Conservation (phyloP, 73 alveolate genomes). For the Strombidium stylifer region DNA sequence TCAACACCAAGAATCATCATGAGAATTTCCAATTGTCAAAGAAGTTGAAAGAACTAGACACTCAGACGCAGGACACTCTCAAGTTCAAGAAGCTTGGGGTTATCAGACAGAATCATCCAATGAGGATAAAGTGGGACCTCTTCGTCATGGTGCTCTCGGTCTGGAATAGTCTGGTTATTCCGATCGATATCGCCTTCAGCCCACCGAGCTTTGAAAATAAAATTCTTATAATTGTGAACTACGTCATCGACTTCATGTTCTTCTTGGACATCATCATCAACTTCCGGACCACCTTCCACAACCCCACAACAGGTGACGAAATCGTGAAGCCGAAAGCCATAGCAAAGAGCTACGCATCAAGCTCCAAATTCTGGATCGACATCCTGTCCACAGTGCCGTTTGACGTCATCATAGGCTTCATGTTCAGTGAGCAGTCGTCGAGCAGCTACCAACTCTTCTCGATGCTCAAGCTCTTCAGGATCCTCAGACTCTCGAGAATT, state of each 20-base stretch:
- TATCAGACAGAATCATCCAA: constrained; percentile 55
- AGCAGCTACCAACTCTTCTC: constrained; percentile 8
- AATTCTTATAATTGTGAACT: constrained; percentile 8
- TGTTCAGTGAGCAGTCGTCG: background rate
- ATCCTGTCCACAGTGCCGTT: constrained; percentile 72
- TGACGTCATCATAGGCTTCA: constrained; percentile 7
- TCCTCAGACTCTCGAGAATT: constrained; percentile 42
- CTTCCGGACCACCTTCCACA: constrained; percentile 65
- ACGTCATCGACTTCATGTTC: constrained; percentile 51
- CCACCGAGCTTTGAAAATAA: constrained; percentile 36
- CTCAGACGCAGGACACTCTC: too few species aligned
- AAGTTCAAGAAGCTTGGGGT: too few species aligned
- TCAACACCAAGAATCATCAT: too few species aligned
- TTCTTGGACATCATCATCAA: constrained; percentile 48
- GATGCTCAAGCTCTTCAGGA: constrained; percentile 47
- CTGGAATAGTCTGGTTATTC: constrained; percentile 50
- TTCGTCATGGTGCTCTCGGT: constrained; percentile 48
- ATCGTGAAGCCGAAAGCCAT: constrained; percentile 42
- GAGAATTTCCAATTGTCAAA: too few species aligned
- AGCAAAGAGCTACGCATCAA: constrained; percentile 50
- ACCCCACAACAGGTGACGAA: constrained; percentile 68
- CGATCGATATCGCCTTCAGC: constrained; percentile 54
- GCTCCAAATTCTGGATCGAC: constrained; percentile 71
- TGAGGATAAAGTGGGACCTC: constrained; percentile 69
- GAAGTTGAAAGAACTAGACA: too few species aligned